Base-by-base conservation (phyloP, 345 rosid genomes). In the Carallia brachiata region DNA sequence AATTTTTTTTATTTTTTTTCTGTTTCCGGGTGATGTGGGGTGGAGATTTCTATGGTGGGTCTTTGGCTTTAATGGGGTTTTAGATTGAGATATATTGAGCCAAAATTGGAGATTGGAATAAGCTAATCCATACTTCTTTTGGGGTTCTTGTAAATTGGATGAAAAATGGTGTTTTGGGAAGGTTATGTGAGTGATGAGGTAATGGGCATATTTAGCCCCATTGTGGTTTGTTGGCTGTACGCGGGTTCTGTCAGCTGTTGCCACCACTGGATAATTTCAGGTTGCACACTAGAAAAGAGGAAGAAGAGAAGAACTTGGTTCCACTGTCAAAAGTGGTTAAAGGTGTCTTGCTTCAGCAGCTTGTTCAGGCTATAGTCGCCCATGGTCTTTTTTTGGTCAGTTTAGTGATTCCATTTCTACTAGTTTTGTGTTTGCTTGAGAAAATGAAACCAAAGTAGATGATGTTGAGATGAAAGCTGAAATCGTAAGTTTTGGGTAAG, bases 271-370 rank as follows among this genome's bases (percentile, higher is more conserved):
- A 84, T 69, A 74, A 78, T 62, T 85, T 78, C 76, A 66, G 91
- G 57, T 73, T 89, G 69, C 91, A 89, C 61, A 78, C 90, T 32
- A 78, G 80, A 69, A 81, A 81, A 55, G 91, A 32, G 34, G 34
- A 89, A 77, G 80, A 82, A 19, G 82, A 82, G 78, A 89, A 82
- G 84, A 89, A 89, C 65, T 71, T 77, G 18, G 90, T 87, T 56
- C 75, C 87, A 2, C 77, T 89, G 5, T 64, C 77, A 15, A 64
- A 64, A 6, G 91, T 87, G 17, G 69, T 87, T 40, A 84, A 80
- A 65, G 91, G 95, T 37, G 95, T 89, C 47, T 70, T 89, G 74
- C 84, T 89, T 81, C 95, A 89, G 70, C 91, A 89, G 77, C 83
- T 89, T 8, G 79, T 81, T 63, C 95, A 87, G 70, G 89, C 88